Base-by-base conservation (phyloP, 768 basidiomycete genomes). In the Lactarius pseudohatsudake region DNA sequence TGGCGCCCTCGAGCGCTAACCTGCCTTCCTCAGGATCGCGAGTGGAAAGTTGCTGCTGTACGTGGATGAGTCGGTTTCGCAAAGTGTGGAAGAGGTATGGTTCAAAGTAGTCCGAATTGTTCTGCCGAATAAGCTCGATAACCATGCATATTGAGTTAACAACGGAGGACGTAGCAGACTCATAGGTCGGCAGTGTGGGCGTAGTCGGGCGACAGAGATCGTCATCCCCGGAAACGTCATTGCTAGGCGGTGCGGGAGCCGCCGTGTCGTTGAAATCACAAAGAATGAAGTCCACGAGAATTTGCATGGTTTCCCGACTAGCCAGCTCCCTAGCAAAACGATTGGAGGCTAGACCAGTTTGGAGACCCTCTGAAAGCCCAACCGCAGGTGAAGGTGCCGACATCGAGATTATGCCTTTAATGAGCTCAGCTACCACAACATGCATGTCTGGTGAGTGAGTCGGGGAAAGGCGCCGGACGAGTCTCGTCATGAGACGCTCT, bases 81-180 rank as follows among this genome's bases (percentile, higher is more conserved):
- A 97, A 79, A 1, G 92, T 94, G 73, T 97, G 96, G 78, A 97
- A 98, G 15, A 98, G 83, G 76, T 95, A 96, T 5, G 96, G 96
- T 77, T 99, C 97, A 74, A 97, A 96, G 74, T 95, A 98, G 76
- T 99, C 96, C 45, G 96, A 96, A 76, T 98, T 98, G 77, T 98
- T 98, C 75, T 98, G 95, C 61, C 96, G 86, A 70, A 98, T 97
- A 47, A 97, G 83, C 75, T 98, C 96, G 70, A 96, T 90, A 67
- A 98, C 81, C 72, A 98, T 87, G 53, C 90, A 88, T 71, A 96
- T 91, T 13, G 92, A 89, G 69, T 94, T 87, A 32, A 91, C 83
- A 61, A 98, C 87, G 8, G 93, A 92, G 13, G 95, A 97, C 1
- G 84, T 83, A 9, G 85, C 77, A 70, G 72, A 87, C 79, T 77